Base-by-base conservation (phyloP, 257 asterid genomes). In the Mitragyna speciosa region DNA sequence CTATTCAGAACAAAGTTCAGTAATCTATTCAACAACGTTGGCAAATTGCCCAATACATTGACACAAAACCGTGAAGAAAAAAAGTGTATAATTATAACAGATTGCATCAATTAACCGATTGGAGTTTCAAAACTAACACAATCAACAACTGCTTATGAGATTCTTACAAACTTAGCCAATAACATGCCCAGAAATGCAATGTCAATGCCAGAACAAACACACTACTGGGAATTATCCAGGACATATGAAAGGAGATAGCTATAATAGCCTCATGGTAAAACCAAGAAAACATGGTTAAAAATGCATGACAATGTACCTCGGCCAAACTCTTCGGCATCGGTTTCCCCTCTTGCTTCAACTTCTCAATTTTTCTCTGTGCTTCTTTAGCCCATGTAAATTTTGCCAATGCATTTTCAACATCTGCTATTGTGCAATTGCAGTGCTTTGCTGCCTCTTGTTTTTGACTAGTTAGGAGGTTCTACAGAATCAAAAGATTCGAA, bases 351-450 rank as follows among this genome's bases (percentile, higher is more conserved):
- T 83, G 90, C 80, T 94, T 83, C 66, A 94, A 86, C 89, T 88
- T 86, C 82, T 87, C 93, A 70, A 91, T 30, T 89, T 92, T 94
- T 67, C 47, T 67, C 77, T 94, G 94, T 48, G 98, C 98, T 79
- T 84, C 87, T 87, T 91, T 94, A 31, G 97, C 97, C 98, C 98
- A 94, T 66, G 94, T 89, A 84, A 89, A 94, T 87, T 91, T 94
- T 48, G 98, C 84, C 72, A 94, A 77, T 59, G 92, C 81, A 83
- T 77, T 90, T 79, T 94, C 97, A 72, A 94, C 92, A 19, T 92
- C 98, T 66, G 84, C 79, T 68, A 94, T 58, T 4, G 97, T 91
- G 89, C 98, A 92, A 26, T 92, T 90, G 72, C 94, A 93, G 47
- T 89, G 88, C 79, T 89, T 90, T 48, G 98, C 97, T 49, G 94